These are phyloP conservation scores for Trichophyton mentagrophytes DNA, from an alignment of 2,329 filamentous ascomycete genomes.

Conservation along the genomic window DNA sequence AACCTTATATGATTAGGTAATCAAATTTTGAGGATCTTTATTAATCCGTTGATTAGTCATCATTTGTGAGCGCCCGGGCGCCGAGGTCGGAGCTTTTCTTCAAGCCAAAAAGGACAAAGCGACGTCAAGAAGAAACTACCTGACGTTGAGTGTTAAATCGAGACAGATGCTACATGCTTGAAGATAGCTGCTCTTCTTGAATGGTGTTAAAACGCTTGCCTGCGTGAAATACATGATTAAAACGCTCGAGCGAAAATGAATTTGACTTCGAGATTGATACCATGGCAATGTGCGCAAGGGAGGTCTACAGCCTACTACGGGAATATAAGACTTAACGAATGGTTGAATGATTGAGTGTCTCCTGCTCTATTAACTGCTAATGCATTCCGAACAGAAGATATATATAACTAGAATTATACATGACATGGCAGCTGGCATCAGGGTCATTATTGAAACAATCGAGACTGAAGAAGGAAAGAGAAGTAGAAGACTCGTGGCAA, in stretches of 20 bases:
- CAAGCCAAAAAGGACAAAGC: not conserved
- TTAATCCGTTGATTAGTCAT: not conserved
- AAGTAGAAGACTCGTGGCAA: not conserved
- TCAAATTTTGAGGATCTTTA: not conserved
- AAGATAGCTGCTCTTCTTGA: no score
- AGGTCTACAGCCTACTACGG: no score
- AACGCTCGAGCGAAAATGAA: no score
- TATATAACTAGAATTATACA: slow-evolving; percentile 3
- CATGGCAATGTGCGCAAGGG: no score
- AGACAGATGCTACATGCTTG: no score
- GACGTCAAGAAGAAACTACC: not conserved
- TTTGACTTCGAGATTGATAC: no score
- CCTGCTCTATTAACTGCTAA: not conserved
- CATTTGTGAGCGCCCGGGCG: no score
- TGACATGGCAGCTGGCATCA: slow-evolving; percentile 3
- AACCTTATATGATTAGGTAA: not conserved
- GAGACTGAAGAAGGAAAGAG: not conserved
- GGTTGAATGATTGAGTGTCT: not conserved
- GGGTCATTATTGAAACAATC: not conserved
- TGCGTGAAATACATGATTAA: no score
- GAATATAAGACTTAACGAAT: not conserved
- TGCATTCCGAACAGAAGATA: not conserved
- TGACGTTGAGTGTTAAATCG: not conserved
- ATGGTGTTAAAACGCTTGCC: no score
- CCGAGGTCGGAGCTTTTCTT: not conserved